A percentile compares a stretch with the other conserved stretches of the same genome.
phyloP scores from a whole-genome alignment of 2,329 filamentous ascomycete genomes.

The Zymoseptoria brevis region DNA sequence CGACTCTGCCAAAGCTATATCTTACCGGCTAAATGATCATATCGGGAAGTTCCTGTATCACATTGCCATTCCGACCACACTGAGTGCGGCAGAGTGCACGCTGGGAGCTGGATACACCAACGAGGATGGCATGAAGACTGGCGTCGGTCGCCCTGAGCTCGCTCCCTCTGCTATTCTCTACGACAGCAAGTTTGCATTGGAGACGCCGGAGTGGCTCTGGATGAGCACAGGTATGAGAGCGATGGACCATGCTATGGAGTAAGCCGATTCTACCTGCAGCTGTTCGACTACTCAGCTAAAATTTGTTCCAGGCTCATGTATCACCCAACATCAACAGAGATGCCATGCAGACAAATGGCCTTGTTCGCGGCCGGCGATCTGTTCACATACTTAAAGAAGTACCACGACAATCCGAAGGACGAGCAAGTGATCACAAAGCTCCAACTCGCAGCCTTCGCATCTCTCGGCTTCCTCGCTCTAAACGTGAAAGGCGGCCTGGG shows the following conservation, averaged over 20 bases:
- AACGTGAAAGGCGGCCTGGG: slow-evolving; percentile 47
- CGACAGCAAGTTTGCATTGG: slow-evolving; percentile 43
- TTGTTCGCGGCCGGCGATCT: slow-evolving; percentile 40
- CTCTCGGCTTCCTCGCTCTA: slow-evolving; percentile 43
- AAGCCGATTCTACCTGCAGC: slow-evolving; percentile 17
- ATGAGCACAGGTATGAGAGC: slow-evolving; percentile 46
- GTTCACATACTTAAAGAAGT: slow-evolving; percentile 42
- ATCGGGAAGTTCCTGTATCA: slow-evolving; percentile 36
- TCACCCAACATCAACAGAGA: slow-evolving; percentile 44
- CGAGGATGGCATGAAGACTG: slow-evolving; percentile 43
- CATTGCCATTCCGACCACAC: slow-evolving; percentile 43
- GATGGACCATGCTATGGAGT: slow-evolving; percentile 49
- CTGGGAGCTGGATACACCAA: slow-evolving; percentile 46
- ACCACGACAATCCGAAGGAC: slow-evolving; percentile 39
- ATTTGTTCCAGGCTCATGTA: slow-evolving; percentile 32
- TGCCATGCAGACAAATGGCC: slow-evolving; percentile 41
- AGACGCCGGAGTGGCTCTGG: slow-evolving; percentile 46
- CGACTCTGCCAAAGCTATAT: slow-evolving; percentile 44
- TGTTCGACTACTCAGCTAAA: neutral
- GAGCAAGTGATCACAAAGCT: slow-evolving; percentile 44
- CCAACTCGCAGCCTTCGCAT: slow-evolving; percentile 46
- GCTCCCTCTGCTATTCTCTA: slow-evolving; percentile 46
- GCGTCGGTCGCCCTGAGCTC: slow-evolving; percentile 36
- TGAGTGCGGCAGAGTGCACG: slow-evolving; percentile 50
- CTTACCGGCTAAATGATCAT: slow-evolving; percentile 37